Conservation (phyloP, 2,329 filamentous ascomycete genomes). For the Sporothrix humicola region DNA sequence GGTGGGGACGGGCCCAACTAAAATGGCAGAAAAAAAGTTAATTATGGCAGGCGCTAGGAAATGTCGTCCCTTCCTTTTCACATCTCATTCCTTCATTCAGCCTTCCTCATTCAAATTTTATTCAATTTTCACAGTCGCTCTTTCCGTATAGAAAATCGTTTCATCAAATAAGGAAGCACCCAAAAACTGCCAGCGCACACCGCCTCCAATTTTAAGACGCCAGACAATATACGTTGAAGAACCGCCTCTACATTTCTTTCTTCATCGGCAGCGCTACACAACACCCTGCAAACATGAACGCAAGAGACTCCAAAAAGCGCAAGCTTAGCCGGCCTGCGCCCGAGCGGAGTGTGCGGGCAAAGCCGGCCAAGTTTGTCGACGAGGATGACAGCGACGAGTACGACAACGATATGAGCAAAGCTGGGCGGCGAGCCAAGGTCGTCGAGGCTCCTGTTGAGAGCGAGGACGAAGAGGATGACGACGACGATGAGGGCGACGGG, state of each 20-base stretch:
- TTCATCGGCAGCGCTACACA: not conserved
- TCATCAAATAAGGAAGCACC: not conserved
- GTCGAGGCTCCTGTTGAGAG: conserved; percentile 33
- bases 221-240: not conserved
- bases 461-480: conserved; percentile 33
- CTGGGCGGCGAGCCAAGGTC: conserved; percentile 41
- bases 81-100: not conserved
- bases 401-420: conserved; percentile 25
- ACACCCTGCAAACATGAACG: not conserved
- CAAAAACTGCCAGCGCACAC: too few species aligned
- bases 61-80: conserved; percentile 11
- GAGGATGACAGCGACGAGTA: conserved; percentile 24
- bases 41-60: not conserved
- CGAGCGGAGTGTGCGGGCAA: conserved; percentile 52
- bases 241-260: not conserved
- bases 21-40: conserved; percentile 6
- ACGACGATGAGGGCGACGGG: conserved; percentile 38
- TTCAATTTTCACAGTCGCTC: not conserved
- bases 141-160: not conserved
- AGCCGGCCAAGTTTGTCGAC: conserved; percentile 23
- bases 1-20: not conserved
- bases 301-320: conserved; percentile 50
- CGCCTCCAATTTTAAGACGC: not conserved
- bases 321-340: conserved; percentile 48
- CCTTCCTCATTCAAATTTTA: not conserved